Base-by-base conservation (phyloP, 495 filamentous ascomycete genomes). In the Zalerion maritima region DNA sequence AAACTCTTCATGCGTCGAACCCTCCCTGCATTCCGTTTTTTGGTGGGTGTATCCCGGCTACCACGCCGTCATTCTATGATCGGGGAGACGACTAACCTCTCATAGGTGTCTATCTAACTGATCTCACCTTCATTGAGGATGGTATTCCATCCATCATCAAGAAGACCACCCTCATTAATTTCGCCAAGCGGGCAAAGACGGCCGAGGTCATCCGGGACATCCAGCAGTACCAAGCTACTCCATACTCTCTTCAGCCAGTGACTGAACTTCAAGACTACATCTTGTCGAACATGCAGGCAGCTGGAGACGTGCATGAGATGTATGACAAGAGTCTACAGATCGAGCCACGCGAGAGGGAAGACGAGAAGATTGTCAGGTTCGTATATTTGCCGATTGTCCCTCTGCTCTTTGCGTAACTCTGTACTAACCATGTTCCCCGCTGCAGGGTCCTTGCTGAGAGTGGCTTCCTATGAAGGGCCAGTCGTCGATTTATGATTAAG, bases 11-110 rank as follows among this genome's bases (percentile, higher is more conserved):
- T 60, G 69, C 75, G 11, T 85, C 89, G 16, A 91, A 93, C 40
- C 89, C 89, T 17, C 89, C 89, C 19, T 97, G 89, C 55, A 94
- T 96, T 51, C 89, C 89, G 16, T 97, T 97, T 58, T 92, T 97
- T 44, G 89, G 89, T 91, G 76, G 42, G 73, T 47, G 29, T 12
- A 21, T 23, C 21, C 14, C 29, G 24, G 10, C 6, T n/a, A n/a
- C 14, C 24, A 9, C 14, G 26, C 17, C 24, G 22, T 39, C 28
- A 18, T 25, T 26, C 25, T 26, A 8, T 38, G 19, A 37, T 25
- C 9, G 6, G 26, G 8, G 17, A 5, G 12, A 27, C 28, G 30
- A 26, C 14, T 34, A 8, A 42, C 28, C n/a, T 33, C 23, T 29
- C 21, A 13, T 43, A 92, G 85, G 85, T 54, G 87, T 96, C 26